phyloP scores from a whole-genome alignment of 2,329 filamentous ascomycete species.

The Botrytis sinoallii region DNA sequence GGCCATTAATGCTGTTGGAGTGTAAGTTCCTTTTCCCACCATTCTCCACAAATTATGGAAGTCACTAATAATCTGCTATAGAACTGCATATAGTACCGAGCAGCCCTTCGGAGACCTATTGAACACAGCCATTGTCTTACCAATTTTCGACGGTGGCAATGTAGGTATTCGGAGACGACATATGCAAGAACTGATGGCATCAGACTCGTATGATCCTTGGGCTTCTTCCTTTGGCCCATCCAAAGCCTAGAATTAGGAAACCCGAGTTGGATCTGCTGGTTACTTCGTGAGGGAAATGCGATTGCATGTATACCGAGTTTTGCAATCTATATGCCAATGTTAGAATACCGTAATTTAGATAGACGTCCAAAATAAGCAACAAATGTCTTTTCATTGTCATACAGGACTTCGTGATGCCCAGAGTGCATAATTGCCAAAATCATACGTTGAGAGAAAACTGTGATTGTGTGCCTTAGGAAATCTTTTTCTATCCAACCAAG shows the following conservation, averaged over 20 bases:
- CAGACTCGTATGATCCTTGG: conserved; percentile 48
- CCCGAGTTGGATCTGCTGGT: neutral
- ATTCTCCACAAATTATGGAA: neutral
- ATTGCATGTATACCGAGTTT: neutral
- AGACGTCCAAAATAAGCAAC: neutral
- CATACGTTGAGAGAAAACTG: neutral
- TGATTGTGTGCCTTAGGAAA: neutral
- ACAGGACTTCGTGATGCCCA: neutral
- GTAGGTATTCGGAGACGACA: conserved; percentile 50
- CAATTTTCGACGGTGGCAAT: conserved; percentile 54
- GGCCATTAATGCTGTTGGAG: conserved; percentile 51
- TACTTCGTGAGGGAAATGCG: neutral
- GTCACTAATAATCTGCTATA: conserved; percentile 17
- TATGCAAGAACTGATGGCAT: conserved; percentile 46
- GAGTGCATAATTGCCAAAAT: neutral
- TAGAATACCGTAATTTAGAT: neutral
- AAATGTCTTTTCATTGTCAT: neutral
- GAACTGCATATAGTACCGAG: conserved; percentile 15
- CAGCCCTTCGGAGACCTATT: conserved; percentile 44
- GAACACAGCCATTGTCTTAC: conserved; percentile 46
- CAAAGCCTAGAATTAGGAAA: neutral
- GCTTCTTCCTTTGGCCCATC: conserved; percentile 36
- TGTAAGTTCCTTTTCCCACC: conserved; percentile 38
- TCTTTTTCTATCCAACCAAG: neutral
- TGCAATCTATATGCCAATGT: neutral